These are phyloP conservation scores for Eimeria sp. DNA, from an alignment of 169 alveolate species.

Conservation along the genomic window DNA sequence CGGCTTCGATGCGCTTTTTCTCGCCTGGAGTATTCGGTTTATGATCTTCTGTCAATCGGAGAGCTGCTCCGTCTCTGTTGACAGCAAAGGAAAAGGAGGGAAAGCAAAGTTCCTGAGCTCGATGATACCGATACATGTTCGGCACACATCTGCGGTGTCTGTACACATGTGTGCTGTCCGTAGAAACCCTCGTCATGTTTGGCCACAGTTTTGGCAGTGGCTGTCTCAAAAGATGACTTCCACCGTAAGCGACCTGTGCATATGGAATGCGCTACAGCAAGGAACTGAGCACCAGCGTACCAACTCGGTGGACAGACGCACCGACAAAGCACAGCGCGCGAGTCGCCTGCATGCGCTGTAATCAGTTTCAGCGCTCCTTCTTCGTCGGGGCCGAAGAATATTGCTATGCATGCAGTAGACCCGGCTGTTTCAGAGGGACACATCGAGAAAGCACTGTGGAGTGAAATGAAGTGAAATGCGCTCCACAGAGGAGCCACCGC, in stretches of 20 bases:
- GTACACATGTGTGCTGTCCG: not conserved
- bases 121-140: not conserved
- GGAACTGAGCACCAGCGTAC: not conserved
- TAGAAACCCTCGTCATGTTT: no score
- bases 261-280: not conserved
- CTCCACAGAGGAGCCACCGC: not conserved
- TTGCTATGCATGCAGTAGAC: slow-evolving; percentile 65
- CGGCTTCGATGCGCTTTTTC: slow-evolving; percentile 40
- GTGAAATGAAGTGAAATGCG: not conserved
- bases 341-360: slow-evolving; percentile 85
- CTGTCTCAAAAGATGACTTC: no score
- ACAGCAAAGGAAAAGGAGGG: not conserved
- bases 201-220: no score
- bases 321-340: slow-evolving; percentile 80
- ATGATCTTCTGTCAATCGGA: slow-evolving; percentile 83
- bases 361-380: slow-evolving; percentile 74
- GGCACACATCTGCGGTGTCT: not conserved
- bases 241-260: no score
- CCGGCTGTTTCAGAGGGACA: slow-evolving; percentile 47
- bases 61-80: slow-evolving; percentile 61
- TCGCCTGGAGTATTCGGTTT: slow-evolving; percentile 77
- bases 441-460: not conserved
- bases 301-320: not conserved
- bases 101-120: not conserved
- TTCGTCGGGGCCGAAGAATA: slow-evolving; percentile 78